These are phyloP conservation scores for Carex scoparia DNA, from an alignment of 176 grass and related monocot genomes.

Conservation along the genomic window DNA sequence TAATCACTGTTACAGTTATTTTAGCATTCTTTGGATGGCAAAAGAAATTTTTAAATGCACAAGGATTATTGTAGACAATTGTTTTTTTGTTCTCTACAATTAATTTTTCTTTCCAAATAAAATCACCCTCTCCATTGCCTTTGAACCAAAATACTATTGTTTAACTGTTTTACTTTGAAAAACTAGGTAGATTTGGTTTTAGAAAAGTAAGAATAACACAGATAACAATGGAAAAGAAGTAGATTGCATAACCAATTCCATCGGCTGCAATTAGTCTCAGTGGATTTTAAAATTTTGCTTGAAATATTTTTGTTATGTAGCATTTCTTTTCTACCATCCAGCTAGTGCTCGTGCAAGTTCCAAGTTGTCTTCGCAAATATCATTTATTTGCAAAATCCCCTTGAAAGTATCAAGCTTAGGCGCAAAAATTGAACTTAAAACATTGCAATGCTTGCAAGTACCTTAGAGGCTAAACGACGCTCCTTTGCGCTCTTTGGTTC, in stretches of 20 bases:
- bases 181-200: background rate
- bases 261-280: background rate
- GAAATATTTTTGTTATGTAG: background rate
- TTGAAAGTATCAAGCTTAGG: background rate
- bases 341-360: background rate
- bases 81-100: no score
- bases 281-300: background rate
- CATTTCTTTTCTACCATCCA: background rate
- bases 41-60: background rate
- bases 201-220: background rate
- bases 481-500: slow-evolving; percentile 38
- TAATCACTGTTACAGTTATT: background rate
- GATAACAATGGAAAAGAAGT: background rate
- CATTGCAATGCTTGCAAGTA: background rate
- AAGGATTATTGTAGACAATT: no score
- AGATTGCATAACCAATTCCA: background rate
- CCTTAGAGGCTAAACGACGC: slow-evolving; percentile 59
- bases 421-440: background rate
- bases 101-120: no score
- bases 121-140: no score
- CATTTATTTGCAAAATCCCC: background rate
- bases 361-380: background rate
- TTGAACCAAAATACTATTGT: background rate
- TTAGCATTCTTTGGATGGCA: background rate
- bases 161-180: background rate